A percentile compares a stretch with the other conserved stretches of the same genome.
Evolutionary conservation across 2,329 filamentous ascomycete genomes (phyloP).

Genomic region (Aspergillus ustus): DNA sequence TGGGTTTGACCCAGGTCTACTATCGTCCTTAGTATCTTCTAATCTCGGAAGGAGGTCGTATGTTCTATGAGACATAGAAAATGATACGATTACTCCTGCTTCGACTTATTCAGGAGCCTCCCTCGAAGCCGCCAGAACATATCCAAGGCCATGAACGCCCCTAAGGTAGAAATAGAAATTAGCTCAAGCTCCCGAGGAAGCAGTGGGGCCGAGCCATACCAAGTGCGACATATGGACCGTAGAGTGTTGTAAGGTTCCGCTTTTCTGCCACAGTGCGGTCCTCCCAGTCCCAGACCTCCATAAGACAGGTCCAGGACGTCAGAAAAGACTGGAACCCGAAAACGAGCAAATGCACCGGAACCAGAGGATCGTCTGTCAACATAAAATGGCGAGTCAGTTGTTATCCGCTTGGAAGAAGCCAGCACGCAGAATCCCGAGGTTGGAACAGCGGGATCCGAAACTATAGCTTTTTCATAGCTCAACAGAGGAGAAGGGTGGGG

Average conservation of each 20-base stretch:
- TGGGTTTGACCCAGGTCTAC: not conserved
- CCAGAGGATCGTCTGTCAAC: conserved; percentile 56
- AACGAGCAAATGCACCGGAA: conserved; percentile 64
- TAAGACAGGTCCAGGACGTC: conserved; percentile 66
- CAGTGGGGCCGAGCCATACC: conserved; percentile 41
- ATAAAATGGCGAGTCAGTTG: not conserved
- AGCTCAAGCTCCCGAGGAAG: conserved; percentile 4
- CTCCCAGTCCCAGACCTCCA: conserved; percentile 64
- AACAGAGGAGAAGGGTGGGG: conserved; percentile 16
- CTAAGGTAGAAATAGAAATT: conserved; percentile 26
- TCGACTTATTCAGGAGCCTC: conserved; percentile 33
- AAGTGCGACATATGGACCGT: conserved; percentile 61
- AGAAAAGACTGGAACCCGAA: conserved; percentile 64
- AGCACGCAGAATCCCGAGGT: not conserved
- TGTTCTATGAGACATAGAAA: not conserved
- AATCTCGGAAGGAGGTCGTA: not conserved
- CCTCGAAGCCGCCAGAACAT: conserved; percentile 40
- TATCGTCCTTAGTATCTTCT: not conserved
- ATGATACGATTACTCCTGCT: conserved; percentile 29
- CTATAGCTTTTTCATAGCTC: not conserved
- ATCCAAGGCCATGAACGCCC: conserved; percentile 45
- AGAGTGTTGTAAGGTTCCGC: conserved; percentile 55
- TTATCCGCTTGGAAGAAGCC: not conserved
- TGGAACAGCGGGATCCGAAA: conserved; percentile 3
- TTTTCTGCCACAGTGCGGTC: conserved; percentile 53